These are phyloP conservation scores for Suzukiozyma palmioleophila DNA, from an alignment of 1,139 yeast species.

Conservation along the genomic window DNA sequence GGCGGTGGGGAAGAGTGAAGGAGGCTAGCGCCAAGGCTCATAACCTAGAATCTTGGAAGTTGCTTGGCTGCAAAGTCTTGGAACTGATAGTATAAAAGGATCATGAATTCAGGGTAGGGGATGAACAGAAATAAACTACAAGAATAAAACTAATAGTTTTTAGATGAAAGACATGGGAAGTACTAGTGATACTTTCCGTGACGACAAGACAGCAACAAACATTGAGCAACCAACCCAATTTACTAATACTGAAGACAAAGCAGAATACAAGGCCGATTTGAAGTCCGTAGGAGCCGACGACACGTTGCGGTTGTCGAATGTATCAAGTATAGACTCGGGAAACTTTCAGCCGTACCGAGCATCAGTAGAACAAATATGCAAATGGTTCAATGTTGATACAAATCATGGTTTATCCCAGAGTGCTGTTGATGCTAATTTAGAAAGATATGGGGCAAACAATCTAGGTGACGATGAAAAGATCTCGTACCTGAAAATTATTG, in stretches of 20 bases:
- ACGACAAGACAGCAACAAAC: neutral
- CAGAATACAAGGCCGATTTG: neutral
- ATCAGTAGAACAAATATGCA: slow-evolving; percentile 21
- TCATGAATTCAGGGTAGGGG: no score
- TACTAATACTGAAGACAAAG: no score
- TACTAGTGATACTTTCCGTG: no score
- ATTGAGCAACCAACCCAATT: neutral
- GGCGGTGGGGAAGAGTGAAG: no score
- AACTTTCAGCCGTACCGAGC: slow-evolving; percentile 17
- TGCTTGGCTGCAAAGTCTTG: no score
- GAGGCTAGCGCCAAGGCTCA: no score
- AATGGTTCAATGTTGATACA: slow-evolving; percentile 29
- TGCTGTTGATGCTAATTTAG: slow-evolving; percentile 20
- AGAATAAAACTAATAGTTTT: no score
- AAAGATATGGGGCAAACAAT: slow-evolving; percentile 54
- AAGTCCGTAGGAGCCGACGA: neutral
- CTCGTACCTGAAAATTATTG: slow-evolving; percentile 52
- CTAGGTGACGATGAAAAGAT: slow-evolving; percentile 60
- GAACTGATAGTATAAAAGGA: no score
- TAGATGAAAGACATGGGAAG: no score
- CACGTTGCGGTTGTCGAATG: neutral
- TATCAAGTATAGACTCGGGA: neutral
- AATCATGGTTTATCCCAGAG: slow-evolving; percentile 41
- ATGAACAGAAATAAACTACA: no score
- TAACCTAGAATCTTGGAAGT: no score